A percentile compares a stretch with the other conserved stretches of the same genome.
Evolutionary conservation across 1,284 basidiomycete genomes (phyloP).

Genomic region (Lentinula novae-zelandiae): DNA sequence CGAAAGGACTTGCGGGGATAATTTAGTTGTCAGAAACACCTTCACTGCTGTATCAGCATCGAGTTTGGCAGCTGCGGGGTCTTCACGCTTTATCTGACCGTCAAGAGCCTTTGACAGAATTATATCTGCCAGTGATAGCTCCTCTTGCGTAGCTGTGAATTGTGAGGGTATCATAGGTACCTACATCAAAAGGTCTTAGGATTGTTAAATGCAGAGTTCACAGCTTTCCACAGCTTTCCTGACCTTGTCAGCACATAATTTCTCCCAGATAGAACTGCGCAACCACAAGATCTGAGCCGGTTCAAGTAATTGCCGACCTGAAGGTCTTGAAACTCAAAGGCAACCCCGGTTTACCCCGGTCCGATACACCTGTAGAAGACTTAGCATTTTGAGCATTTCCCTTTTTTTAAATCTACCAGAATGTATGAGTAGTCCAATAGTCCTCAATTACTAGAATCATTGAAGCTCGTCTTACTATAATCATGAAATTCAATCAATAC

Average conservation of each 20-base stretch:
- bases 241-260: not conserved
- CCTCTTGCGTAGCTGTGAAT: conserved; percentile 4
- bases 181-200: not conserved
- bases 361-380: too few relatives aligned
- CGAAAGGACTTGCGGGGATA: conserved; percentile 47
- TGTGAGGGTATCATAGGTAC: not conserved
- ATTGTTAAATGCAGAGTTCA: not conserved
- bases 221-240: not conserved
- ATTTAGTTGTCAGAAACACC: conserved; percentile 34
- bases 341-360: too few relatives aligned
- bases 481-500: too few relatives aligned
- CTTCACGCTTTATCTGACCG: not conserved
- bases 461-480: too few relatives aligned
- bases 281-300: not conserved
- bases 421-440: too few relatives aligned
- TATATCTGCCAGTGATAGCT: conserved; percentile 1
- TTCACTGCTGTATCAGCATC: conserved; percentile 37
- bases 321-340: too few relatives aligned
- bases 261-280: not conserved
- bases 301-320: not conserved
- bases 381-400: too few relatives aligned
- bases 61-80: conserved; percentile 1
- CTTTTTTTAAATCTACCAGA: too few relatives aligned
- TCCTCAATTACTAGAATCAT: too few relatives aligned
- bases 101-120: conserved; percentile 1